These are phyloP conservation scores for Citrus australasica DNA, from an alignment of 345 rosid genomes.

Conservation along the genomic window DNA sequence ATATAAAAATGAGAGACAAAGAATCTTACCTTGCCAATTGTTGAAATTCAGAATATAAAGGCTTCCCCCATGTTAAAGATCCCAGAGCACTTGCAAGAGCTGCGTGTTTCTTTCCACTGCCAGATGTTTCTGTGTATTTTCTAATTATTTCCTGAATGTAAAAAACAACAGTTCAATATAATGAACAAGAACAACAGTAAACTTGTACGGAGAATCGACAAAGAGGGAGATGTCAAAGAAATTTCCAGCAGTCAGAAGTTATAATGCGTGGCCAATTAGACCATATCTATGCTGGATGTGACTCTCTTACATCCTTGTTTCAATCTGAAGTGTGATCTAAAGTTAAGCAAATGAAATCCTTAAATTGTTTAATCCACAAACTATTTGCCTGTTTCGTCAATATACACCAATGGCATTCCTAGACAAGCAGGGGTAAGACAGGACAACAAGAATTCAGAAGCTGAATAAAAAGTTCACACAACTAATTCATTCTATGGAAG, in stretches of 20 bases:
- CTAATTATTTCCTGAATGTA: slow-evolving; percentile 66
- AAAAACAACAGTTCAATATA: slow-evolving; percentile 9
- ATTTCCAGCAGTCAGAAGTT: not conserved
- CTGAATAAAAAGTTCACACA: not conserved
- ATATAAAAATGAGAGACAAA: not conserved
- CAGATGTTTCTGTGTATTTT: slow-evolving; percentile 54
- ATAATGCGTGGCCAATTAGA: not conserved
- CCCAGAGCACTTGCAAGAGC: slow-evolving; percentile 85
- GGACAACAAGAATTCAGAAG: not conserved
- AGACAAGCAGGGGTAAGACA: too few relatives aligned
- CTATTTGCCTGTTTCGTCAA: too few relatives aligned
- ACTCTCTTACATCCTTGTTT: not conserved
- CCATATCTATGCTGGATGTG: not conserved
- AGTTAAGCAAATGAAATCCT: not conserved
- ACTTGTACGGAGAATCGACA: not conserved
- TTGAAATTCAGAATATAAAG: slow-evolving; percentile 66
- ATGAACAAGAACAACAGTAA: not conserved
- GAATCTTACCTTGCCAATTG: slow-evolving; percentile 65
- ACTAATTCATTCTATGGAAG: not conserved
- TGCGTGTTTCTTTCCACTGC: slow-evolving; percentile 58
- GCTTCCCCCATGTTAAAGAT: slow-evolving; percentile 75
- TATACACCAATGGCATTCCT: too few relatives aligned
- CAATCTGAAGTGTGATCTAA: not conserved
- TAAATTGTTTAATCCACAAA: not conserved
- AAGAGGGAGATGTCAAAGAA: not conserved